phyloP scores from a whole-genome alignment of 2,329 filamentous ascomycete genomes.

The Fusarium sp. region DNA sequence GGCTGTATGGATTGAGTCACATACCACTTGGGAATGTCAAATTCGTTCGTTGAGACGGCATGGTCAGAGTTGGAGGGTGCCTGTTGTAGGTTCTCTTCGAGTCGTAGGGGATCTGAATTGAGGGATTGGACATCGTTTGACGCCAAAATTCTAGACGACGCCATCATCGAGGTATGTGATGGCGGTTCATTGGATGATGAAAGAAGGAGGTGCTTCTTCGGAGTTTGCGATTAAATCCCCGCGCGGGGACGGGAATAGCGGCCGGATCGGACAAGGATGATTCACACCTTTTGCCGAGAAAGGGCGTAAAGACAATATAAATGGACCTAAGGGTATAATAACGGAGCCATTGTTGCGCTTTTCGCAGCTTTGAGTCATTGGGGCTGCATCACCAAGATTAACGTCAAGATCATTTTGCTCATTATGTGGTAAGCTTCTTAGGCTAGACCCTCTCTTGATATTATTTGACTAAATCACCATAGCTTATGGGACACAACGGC shows the following conservation, averaged over 20 bases:
- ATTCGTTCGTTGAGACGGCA: background rate
- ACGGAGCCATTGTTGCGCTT: background rate
- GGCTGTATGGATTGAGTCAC: background rate
- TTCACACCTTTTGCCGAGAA: background rate
- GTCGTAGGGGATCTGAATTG: background rate
- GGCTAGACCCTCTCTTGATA: background rate
- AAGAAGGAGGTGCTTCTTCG: background rate
- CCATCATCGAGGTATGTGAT: background rate
- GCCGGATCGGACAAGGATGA: background rate
- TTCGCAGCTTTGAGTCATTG: background rate
- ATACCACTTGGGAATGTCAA: background rate
- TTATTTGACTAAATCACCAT: background rate
- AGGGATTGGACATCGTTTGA: background rate
- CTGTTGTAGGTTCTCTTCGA: background rate
- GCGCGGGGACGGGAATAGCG: too few species aligned
- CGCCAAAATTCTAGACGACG: background rate
- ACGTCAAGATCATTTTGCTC: too few species aligned
- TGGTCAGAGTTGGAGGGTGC: background rate
- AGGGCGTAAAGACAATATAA: background rate
- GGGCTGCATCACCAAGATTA: too few species aligned
- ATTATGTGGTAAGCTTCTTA: background rate
- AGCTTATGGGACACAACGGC: background rate
- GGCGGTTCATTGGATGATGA: background rate
- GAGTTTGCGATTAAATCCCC: background rate
- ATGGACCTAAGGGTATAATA: background rate